phyloP scores from a whole-genome alignment of 306 rosid species.

The Arachis hypogaea region DNA sequence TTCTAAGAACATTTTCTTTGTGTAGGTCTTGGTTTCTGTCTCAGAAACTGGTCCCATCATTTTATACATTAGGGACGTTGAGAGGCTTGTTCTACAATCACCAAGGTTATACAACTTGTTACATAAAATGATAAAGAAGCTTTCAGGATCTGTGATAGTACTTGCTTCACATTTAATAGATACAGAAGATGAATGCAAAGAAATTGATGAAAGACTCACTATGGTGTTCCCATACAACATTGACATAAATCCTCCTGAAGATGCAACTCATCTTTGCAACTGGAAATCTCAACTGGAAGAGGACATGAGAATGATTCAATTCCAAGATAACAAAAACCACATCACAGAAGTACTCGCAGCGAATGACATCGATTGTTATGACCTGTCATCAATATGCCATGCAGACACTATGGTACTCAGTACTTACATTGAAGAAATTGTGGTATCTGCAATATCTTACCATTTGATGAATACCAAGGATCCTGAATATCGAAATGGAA shows the following conservation, averaged over 20 bases:
- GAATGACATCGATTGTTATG: constrained; percentile 87
- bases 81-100: constrained; percentile 70
- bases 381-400: constrained; percentile 67
- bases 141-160: constrained; percentile 78
- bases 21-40: constrained; percentile 74
- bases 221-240: constrained; percentile 69
- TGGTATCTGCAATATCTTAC: constrained; percentile 73
- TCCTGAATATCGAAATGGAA: constrained; percentile 89
- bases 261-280: constrained; percentile 56
- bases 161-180: constrained; percentile 74
- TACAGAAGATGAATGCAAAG: constrained; percentile 49
- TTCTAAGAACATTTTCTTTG: constrained; percentile 24
- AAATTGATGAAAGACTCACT: constrained; percentile 61
- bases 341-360: constrained; percentile 82
- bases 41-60: constrained; percentile 77
- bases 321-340: constrained; percentile 86
- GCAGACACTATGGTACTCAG: constrained; percentile 69
- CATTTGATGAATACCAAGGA: constrained; percentile 70
- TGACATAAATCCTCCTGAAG: constrained; percentile 69
- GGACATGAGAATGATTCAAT: constrained; percentile 68
- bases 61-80: constrained; percentile 79
- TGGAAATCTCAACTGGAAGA: constrained; percentile 83
- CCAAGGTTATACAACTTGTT: constrained; percentile 68
- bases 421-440: constrained; percentile 76
- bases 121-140: constrained; percentile 67